These are phyloP conservation scores for Penicillium italicum DNA, from an alignment of 2,329 filamentous ascomycete species.

Conservation along the genomic window DNA sequence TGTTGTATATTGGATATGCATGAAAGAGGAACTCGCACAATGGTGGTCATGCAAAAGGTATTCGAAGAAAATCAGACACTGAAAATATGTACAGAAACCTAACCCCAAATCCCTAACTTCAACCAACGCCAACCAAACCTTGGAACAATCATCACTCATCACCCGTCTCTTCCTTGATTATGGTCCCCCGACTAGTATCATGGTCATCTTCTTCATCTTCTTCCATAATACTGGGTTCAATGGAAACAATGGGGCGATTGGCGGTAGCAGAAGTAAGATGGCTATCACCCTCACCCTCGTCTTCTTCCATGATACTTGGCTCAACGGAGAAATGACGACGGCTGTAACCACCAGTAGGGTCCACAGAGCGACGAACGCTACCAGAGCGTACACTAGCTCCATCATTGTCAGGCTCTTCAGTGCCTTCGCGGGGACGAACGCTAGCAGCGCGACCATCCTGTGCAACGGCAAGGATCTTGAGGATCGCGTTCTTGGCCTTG, in stretches of 20 bases:
- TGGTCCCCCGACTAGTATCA: conserved; percentile 30
- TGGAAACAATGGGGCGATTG: conserved; percentile 24
- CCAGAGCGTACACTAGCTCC: conserved; percentile 30
- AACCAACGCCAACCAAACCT: conserved; percentile 16
- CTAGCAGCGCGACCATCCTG: conserved; percentile 40
- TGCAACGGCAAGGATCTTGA: conserved; percentile 49
- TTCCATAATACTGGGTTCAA: conserved; percentile 39
- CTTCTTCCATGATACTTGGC: conserved; percentile 40
- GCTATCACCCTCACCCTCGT: conserved; percentile 30
- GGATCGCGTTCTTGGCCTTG: conserved; percentile 44
- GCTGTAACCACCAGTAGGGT: conserved; percentile 24
- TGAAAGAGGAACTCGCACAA: background rate
- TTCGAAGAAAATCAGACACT: conserved; percentile 1
- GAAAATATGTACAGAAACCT: conserved; percentile 15
- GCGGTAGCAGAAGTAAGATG: conserved; percentile 25
- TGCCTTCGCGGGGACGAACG: conserved; percentile 31
- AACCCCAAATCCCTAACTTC: background rate
- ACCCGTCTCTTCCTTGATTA: conserved; percentile 32
- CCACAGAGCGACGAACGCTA: conserved; percentile 31
- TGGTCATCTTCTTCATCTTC: conserved; percentile 38
- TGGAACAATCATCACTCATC: conserved; percentile 28
- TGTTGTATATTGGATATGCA: background rate
- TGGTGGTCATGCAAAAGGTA: background rate
- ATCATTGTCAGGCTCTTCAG: conserved; percentile 32
- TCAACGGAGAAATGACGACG: conserved; percentile 33